Conservation (phyloP, 805 yeast genomes). For the Torulaspora indica region DNA sequence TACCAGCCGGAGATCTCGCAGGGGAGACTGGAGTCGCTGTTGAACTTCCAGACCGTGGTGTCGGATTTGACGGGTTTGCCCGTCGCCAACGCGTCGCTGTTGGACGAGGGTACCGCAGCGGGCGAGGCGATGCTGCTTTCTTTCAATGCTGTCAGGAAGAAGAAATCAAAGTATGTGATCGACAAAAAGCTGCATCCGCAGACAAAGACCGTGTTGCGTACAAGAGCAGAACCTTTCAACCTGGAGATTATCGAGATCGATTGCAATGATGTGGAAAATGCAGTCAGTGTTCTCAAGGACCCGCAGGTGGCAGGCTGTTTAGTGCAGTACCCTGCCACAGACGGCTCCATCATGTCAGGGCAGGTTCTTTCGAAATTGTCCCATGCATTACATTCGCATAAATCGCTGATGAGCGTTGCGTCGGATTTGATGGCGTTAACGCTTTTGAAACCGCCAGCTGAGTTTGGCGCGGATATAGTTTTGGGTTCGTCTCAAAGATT, state of each 20-base stretch:
- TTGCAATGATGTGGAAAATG: conserved; percentile 41
- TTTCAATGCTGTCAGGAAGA: conserved; percentile 60
- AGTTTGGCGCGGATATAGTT: conserved; percentile 87
- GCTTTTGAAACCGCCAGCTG: conserved; percentile 73
- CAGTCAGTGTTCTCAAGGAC: conserved; percentile 37
- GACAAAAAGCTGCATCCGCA: conserved; percentile 79
- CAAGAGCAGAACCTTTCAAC: conserved; percentile 72
- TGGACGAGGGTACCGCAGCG: conserved; percentile 97
- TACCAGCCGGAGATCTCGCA: conserved; percentile 98
- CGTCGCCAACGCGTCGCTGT: conserved; percentile 89
- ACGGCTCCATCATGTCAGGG: conserved; percentile 58
- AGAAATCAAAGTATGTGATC: conserved; percentile 62
- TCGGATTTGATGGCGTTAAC: conserved; percentile 89
- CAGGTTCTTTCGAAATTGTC: conserved; percentile 52
- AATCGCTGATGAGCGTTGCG: conserved; percentile 80
- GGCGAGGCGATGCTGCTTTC: conserved; percentile 94
- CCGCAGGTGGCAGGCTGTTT: conserved; percentile 68
- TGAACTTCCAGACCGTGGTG: conserved; percentile 90
- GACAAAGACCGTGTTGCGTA: conserved; percentile 69
- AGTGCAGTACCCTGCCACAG: conserved; percentile 86
- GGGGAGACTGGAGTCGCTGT: conserved; percentile 84
- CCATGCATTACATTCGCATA: conserved; percentile 59
- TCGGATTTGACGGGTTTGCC: conserved; percentile 88
- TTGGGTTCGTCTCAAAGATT: conserved; percentile 92
- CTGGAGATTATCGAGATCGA: conserved; percentile 61